Evolutionary conservation across 352 stramenopile genomes (phyloP), one percentile per base, ranked within the genome.

Genomic region (Globisporangium polare): DNA sequence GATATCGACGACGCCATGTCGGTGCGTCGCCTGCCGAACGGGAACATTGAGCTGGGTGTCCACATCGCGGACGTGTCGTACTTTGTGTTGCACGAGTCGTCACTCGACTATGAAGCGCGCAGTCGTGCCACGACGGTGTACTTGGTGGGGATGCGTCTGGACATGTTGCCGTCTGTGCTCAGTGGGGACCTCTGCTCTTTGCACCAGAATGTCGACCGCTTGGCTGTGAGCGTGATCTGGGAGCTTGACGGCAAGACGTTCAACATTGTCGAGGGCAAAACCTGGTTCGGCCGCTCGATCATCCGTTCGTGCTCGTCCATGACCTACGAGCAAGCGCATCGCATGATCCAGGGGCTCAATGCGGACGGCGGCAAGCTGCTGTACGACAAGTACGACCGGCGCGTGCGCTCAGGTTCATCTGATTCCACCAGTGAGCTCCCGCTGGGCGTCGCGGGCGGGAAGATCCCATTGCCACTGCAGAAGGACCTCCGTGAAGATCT

Each of bases 31-130:
- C 70, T 96, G 33, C 62, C 80, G 3, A 95, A 96, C 52, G 89
- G 87, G 9, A 90, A 92, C 60, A 56, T 96, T 18, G 88, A 99
- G 60, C 78, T 99, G 5, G 97, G 97, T 3, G 97, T 99, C 5
- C 97, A 99, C 66, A 99, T 99, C 73, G 97, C 98, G 0, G 98
- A 99, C 73, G 98, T 99, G 2, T 99, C 96, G 42, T 96, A 99
- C 74, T 99, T 99, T 68, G 97, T 99, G 5, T 66, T 92, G 41
- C 85, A 97, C 53, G 96, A 87, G n/a, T 98, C 87, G 24, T 83
- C 96, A 1, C 88, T 99, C 22, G 98, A 99, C 73, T 74, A 96
- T 24, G 97, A 99, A 77, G 92, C 86, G 2, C 80, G 82, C 20
- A 77, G 67, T 35, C 84, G 86, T n/a, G 81, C 72, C 1, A 99